phyloP scores from a whole-genome alignment of 2,329 filamentous ascomycete species.

The Penicillium sp. region DNA sequence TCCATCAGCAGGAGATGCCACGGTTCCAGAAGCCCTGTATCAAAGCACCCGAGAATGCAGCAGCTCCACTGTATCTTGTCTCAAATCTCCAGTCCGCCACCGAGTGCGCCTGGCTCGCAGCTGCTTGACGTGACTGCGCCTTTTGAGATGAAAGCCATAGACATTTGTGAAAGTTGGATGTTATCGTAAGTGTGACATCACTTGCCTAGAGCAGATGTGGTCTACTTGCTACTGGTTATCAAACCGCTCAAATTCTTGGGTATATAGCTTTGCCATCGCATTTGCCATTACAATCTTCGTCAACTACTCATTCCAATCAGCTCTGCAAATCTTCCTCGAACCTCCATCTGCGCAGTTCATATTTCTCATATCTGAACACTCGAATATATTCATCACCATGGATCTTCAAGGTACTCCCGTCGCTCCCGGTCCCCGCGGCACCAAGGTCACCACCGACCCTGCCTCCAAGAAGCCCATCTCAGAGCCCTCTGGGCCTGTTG shows the following conservation, averaged over 20 bases:
- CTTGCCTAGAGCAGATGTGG: not conserved
- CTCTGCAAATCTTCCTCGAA: not conserved
- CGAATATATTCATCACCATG: slow-evolving; percentile 29
- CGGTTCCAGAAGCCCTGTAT: slow-evolving; percentile 9
- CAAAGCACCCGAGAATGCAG: slow-evolving; percentile 4
- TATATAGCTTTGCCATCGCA: slow-evolving; percentile 27
- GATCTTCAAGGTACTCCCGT: slow-evolving; percentile 45
- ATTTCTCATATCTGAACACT: not conserved
- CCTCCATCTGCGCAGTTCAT: not conserved
- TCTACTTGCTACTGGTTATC: not conserved
- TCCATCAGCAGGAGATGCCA: slow-evolving; percentile 2
- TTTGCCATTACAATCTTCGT: not conserved
- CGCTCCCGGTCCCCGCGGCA: slow-evolving; percentile 33
- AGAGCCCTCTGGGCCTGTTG: slow-evolving; percentile 66
- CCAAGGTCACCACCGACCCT: slow-evolving; percentile 52
- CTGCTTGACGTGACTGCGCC: slow-evolving; percentile 17
- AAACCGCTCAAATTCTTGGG: not conserved
- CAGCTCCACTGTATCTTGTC: slow-evolving; percentile 15
- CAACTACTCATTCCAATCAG: not conserved
- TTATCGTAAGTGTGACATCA: slow-evolving; percentile 39
- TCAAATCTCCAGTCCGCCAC: slow-evolving; percentile 19
- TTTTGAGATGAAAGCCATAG: slow-evolving; percentile 16
- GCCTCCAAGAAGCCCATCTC: slow-evolving; percentile 53
- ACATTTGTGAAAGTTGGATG: slow-evolving; percentile 1
- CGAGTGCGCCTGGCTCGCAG: slow-evolving; percentile 1